Conservation (phyloP, 257 asterid genomes). For the Nicotiana tomentosiformis region DNA sequence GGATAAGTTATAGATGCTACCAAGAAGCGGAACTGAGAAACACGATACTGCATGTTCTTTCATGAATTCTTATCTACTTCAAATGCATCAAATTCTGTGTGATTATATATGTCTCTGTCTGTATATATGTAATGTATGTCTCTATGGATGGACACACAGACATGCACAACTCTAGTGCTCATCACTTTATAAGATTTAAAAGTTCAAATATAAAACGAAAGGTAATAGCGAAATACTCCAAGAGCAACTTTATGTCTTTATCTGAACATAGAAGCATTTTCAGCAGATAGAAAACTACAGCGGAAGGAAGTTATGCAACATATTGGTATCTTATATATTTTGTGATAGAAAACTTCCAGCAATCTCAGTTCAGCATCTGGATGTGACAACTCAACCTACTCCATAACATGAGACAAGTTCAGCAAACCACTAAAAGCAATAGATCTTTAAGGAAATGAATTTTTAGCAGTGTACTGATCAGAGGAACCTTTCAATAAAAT, state of each 20-base stretch:
- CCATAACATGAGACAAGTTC: conserved; percentile 17
- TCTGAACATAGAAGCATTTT: background rate
- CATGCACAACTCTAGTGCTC: background rate
- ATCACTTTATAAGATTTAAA: background rate
- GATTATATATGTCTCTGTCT: background rate
- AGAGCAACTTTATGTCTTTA: background rate
- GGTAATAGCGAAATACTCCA: background rate
- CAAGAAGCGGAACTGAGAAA: background rate
- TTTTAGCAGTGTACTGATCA: background rate
- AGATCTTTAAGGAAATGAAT: background rate
- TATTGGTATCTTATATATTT: conserved; percentile 56
- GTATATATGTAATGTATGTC: background rate
- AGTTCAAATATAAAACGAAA: background rate
- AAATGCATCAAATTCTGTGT: background rate
- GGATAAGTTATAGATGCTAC: background rate
- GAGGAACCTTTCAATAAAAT: background rate
- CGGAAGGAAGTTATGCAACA: background rate
- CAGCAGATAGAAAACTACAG: background rate
- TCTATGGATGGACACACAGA: background rate
- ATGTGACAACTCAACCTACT: conserved; percentile 71
- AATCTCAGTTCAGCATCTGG: conserved; percentile 67
- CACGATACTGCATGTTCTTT: background rate
- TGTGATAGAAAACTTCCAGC: conserved; percentile 71
- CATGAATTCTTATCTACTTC: background rate
- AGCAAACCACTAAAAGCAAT: background rate